Base-by-base conservation (phyloP, 2,329 filamentous ascomycete species). In the Drechslera avenae region DNA sequence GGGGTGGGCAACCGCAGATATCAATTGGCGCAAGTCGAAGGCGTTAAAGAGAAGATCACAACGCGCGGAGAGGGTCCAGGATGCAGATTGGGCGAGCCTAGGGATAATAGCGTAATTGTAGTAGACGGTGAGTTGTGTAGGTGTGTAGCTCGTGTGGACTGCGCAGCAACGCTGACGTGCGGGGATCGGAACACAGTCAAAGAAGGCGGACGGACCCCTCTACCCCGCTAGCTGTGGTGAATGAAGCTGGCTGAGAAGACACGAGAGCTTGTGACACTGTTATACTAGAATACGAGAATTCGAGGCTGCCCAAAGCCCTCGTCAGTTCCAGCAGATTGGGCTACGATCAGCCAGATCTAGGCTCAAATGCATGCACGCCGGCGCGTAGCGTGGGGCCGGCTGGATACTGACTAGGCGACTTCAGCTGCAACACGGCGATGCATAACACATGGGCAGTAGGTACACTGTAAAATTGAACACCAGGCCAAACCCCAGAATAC, bases 331-430 rank as follows among this genome's bases (percentile, higher is more conserved):
- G 17, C 39, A 17, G 19, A 16, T 39, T 31, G 49, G 52, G 37
- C 42, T 54, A 40, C 35, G 43, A 55, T 55, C 48, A 52, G 48
- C 52, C 33, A 34, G 43, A 44, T 44, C 52, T 46, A 46, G 46
- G 41, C 36, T 40, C 28, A 32, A 36, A 30, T 47, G 44, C 49
- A 50, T 46, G 46, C 46, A 46, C 21, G 40, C 35, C 44, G 28
- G 47, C 46, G 42, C 41, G 35, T 41, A 51, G 41, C 41, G 49
- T 57, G 49, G 56, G 52, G 48, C 41, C 45, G 45, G 41, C 51
- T 39, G 19, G 23, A 53, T 31, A 17, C 12, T 48, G 34, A 44
- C 46, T 50, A 41, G 26, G 26, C 26, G 26, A 9, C 26, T 28
- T 28, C 10, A 28, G 9, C 26, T 28, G 4, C 10, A 28, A 28